Evolutionary conservation across 495 filamentous ascomycete genomes (phyloP).

Genomic region (Penicillium parvum): DNA sequence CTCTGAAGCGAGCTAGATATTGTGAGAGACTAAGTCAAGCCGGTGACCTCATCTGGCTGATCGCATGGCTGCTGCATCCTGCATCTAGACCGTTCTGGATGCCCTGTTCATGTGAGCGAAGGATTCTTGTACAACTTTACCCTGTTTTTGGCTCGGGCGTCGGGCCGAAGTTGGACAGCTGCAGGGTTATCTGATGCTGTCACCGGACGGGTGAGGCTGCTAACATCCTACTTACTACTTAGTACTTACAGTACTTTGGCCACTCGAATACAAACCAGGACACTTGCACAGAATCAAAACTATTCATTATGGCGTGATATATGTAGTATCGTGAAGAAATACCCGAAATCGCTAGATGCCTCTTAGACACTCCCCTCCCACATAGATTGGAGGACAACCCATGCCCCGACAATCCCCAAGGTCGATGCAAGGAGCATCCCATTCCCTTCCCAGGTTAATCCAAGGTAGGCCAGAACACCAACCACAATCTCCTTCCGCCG

Average conservation of each 20-base stretch:
- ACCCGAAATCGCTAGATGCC: neutral
- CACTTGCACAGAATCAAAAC: neutral
- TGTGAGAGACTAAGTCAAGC: too few species aligned
- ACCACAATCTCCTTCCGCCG: constrained; percentile 55
- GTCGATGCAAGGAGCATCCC: constrained; percentile 41
- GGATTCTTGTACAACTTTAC: neutral
- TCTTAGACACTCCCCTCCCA: constrained; percentile 15
- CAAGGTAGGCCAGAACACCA: constrained; percentile 52
- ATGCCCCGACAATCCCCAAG: constrained; percentile 42
- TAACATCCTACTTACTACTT: too few species aligned
- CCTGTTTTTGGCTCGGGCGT: neutral
- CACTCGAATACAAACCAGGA: too few species aligned
- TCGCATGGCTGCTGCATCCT: constrained; percentile 1
- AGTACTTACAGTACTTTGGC: too few species aligned
- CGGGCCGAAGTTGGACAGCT: neutral
- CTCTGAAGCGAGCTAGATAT: too few species aligned
- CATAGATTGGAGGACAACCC: constrained; percentile 41
- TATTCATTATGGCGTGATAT: neutral
- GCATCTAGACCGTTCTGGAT: constrained; percentile 15
- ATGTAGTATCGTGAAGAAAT: neutral
- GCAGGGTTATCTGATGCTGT: constrained; percentile 3
- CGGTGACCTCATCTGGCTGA: constrained; percentile 5
- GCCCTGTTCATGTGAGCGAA: constrained; percentile 16
- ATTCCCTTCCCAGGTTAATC: constrained; percentile 58
- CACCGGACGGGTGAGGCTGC: neutral